Evolutionary conservation across 1,284 basidiomycete genomes (phyloP), one percentile per base, ranked within the genome.

Genomic region (Melampsora larici-populina): DNA sequence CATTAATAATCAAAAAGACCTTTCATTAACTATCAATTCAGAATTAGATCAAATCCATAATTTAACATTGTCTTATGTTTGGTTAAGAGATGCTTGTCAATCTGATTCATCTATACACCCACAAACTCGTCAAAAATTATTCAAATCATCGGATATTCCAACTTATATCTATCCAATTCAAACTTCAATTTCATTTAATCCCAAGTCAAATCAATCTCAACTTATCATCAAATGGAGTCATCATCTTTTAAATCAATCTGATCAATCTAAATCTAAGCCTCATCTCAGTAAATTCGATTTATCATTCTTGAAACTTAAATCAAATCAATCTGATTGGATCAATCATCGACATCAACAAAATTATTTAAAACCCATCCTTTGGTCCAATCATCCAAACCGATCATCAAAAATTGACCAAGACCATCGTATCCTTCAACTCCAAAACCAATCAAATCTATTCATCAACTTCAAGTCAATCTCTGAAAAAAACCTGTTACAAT

Each of bases 71-170:
- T 82, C 77, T 62, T 81, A 80, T 76, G 79, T 84, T 49, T 85
- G 82, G 81, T 86, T 90, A 5, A 86, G 89, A 26, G 89, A 90
- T 81, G 85, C 87, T 0, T 90, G 89, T 80, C 85, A 85, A 49
- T 88, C 88, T 79, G 81, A 84, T 0, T 81, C 85, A 9, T 91
- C 90, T 78, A 85, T 93, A 6, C 90, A 94, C 81, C 88, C 90
- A 0, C 87, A 88, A n/a, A 92, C 90, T 0, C 85, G 85, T 13
- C 92, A 94, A 84, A 92, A 92, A 80, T 86, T 93, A 0, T 90
- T 90, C 82, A 85, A 88, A 68, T 89, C 91, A 0, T 91, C 81
- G 40, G 84, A 85, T 78, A 80, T 85, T 13, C 82, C 85, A 5
- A 86, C 88, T 0, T 79, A 86, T 82, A 87, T 70, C 86, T 86